phyloP scores from a whole-genome alignment of 768 basidiomycete species.

The Podaxis pistillaris region DNA sequence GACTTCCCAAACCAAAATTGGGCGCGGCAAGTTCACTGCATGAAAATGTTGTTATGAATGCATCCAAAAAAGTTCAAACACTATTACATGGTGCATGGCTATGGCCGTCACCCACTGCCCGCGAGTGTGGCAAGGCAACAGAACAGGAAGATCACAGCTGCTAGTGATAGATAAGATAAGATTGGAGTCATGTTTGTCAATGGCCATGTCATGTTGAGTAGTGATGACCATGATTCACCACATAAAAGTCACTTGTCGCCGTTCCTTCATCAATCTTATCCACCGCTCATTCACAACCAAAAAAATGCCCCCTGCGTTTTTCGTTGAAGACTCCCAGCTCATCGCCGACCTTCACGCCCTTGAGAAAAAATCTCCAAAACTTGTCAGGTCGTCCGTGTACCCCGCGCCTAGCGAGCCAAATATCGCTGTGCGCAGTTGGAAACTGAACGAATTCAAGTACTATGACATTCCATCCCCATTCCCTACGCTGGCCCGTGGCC shows the following conservation, averaged over 20 bases:
- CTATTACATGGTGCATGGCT: no score
- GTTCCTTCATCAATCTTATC: neutral
- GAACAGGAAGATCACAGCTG: no score
- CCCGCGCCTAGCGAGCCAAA: slow-evolving; percentile 53
- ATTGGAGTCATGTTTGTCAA: neutral
- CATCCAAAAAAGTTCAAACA: no score
- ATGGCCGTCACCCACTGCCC: no score
- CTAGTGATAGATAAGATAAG: neutral
- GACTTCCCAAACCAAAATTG: no score
- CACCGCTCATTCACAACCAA: slow-evolving; percentile 2
- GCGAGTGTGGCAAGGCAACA: no score
- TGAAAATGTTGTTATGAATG: no score
- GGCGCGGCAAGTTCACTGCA: no score
- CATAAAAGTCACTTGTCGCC: neutral
- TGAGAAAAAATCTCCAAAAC: slow-evolving; percentile 56
- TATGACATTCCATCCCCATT: slow-evolving; percentile 87
- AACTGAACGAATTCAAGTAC: slow-evolving; percentile 97
- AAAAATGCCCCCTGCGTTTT: slow-evolving; percentile 19
- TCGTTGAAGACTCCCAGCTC: slow-evolving; percentile 53
- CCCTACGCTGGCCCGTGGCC: slow-evolving; percentile 90
- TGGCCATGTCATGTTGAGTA: neutral
- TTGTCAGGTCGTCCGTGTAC: slow-evolving; percentile 61
- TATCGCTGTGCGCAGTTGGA: slow-evolving; percentile 79
- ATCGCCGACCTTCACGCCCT: slow-evolving; percentile 51
- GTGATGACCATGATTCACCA: neutral